A percentile compares a stretch with the other conserved stretches of the same genome.
These are phyloP conservation scores for Dactylonectria macrodidyma DNA, from an alignment of 2,329 filamentous ascomycete genomes.

Conservation along the genomic window DNA sequence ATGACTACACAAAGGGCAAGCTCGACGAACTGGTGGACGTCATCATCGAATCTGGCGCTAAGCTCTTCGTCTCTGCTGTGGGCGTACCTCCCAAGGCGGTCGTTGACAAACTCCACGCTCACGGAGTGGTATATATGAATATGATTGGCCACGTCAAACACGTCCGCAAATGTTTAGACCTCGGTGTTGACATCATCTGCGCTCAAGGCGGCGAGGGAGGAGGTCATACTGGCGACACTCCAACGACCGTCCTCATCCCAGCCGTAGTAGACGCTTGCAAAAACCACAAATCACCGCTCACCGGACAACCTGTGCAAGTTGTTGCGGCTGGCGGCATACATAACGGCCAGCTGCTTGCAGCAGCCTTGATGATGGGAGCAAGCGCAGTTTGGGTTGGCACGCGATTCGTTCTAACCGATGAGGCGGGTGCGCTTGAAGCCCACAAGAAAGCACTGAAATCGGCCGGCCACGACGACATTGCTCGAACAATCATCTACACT, in stretches of 20 bases:
- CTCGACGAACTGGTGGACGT: conserved; percentile 91
- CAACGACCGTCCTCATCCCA: conserved; percentile 93
- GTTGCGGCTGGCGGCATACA: conserved; percentile 94
- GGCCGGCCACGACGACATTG: conserved; percentile 92
- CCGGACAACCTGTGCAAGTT: conserved; percentile 89
- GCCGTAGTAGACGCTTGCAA: conserved; percentile 87
- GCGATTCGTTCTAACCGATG: conserved; percentile 92
- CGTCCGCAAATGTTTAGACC: conserved; percentile 93
- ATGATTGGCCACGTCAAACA: conserved; percentile 99
- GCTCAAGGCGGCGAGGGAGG: conserved; percentile 98
- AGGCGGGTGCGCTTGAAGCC: conserved; percentile 92
- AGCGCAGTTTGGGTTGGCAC: conserved; percentile 97
- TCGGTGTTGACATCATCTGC: conserved; percentile 96
- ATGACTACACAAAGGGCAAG: conserved; percentile 99
- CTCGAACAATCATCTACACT: conserved; percentile 98
- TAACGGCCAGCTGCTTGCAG: conserved; percentile 91
- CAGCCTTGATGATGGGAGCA: conserved; percentile 93
- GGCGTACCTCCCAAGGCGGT: conserved; percentile 91
- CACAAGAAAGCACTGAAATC: conserved; percentile 97
- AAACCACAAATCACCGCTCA: conserved; percentile 88
- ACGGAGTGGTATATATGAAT: conserved; percentile 98
- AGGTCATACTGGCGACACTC: conserved; percentile 95
- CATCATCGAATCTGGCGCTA: conserved; percentile 91
- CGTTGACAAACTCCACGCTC: conserved; percentile 90
- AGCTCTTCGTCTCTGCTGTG: conserved; percentile 96